A percentile compares a stretch with the other conserved stretches of the same genome.
Conservation (phyloP, 768 basidiomycete species). For the Calocera viscosa region DNA sequence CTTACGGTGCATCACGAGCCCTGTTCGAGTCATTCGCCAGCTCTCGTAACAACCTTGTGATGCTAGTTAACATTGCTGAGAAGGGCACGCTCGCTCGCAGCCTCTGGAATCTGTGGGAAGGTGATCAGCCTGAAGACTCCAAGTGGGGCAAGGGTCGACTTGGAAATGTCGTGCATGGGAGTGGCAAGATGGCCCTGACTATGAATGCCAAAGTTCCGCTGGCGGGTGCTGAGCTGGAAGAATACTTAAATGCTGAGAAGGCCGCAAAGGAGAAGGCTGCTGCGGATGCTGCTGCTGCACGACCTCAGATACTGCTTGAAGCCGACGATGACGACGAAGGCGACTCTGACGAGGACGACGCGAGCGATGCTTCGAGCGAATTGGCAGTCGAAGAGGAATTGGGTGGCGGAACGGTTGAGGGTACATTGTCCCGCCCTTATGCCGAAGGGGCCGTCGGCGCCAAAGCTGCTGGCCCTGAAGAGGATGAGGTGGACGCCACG, state of each 20-base stretch:
- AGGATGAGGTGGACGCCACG: conserved; percentile 45
- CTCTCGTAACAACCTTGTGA: conserved; percentile 69
- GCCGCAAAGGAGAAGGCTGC: conserved; percentile 69
- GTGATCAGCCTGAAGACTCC: conserved; percentile 59
- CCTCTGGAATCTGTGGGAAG: conserved; percentile 80
- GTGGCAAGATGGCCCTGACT: conserved; percentile 55
- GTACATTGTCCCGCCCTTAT: background rate
- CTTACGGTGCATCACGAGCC: conserved; percentile 78
- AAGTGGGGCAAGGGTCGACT: conserved; percentile 86
- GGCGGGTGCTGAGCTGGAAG: conserved; percentile 77
- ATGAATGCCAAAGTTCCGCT: conserved; percentile 84
- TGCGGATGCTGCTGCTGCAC: conserved; percentile 71
- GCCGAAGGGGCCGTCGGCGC: conserved; percentile 1
- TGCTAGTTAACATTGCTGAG: conserved; percentile 69
- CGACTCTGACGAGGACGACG: conserved; percentile 29
- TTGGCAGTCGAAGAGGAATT: conserved; percentile 47
- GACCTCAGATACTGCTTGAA: conserved; percentile 80
- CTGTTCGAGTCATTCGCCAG: conserved; percentile 79
- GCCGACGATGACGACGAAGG: conserved; percentile 65
- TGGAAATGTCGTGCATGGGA: conserved; percentile 74
- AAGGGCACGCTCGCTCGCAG: conserved; percentile 65
- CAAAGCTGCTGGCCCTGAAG: conserved; percentile 34
- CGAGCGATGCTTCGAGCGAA: conserved; percentile 43
- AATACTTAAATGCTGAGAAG: conserved; percentile 61
- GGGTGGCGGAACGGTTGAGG: conserved; percentile 32